Percentiles rank a stretch among this genome's conserved stretches.
These are phyloP conservation scores for Mrakia frigida DNA, from an alignment of 768 basidiomycete species.

Conservation along the genomic window DNA sequence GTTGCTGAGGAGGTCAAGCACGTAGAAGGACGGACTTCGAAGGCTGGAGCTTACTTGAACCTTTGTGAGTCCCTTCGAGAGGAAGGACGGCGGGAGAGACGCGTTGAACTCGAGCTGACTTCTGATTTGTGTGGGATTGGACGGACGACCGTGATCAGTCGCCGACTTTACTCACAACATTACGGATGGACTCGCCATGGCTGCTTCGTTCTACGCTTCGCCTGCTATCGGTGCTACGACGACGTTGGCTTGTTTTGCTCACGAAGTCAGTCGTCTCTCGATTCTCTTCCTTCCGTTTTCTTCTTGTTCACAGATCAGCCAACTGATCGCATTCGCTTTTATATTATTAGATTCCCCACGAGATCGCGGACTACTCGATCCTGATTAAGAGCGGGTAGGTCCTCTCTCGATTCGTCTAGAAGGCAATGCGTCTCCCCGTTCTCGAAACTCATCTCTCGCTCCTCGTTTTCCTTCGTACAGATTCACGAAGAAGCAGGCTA, in stretches of 20 bases:
- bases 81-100: not conserved
- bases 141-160: no score
- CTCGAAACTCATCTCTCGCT: conserved; percentile 42
- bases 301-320: not conserved
- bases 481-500: conserved; percentile 83
- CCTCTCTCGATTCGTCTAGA: not conserved
- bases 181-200: conserved; percentile 92
- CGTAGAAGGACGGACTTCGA: conserved; percentile 47
- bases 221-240: conserved; percentile 89
- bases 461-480: conserved; percentile 50
- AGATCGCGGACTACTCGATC: conserved; percentile 97
- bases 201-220: conserved; percentile 94
- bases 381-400: conserved; percentile 49
- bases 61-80: conserved; percentile 81
- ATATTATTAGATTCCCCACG: conserved; percentile 80
- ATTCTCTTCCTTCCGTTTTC: not conserved
- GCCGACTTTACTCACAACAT: conserved; percentile 40
- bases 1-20: conserved; percentile 34
- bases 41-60: conserved; percentile 85
- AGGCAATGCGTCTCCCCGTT: not conserved
- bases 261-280: not conserved
- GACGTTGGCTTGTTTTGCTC: conserved; percentile 65
- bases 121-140: no score
- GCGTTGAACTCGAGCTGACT: not conserved
- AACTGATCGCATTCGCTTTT: no score